Conservation (phyloP, 352 stramenopile genomes). For the Phytophthora capsici region DNA sequence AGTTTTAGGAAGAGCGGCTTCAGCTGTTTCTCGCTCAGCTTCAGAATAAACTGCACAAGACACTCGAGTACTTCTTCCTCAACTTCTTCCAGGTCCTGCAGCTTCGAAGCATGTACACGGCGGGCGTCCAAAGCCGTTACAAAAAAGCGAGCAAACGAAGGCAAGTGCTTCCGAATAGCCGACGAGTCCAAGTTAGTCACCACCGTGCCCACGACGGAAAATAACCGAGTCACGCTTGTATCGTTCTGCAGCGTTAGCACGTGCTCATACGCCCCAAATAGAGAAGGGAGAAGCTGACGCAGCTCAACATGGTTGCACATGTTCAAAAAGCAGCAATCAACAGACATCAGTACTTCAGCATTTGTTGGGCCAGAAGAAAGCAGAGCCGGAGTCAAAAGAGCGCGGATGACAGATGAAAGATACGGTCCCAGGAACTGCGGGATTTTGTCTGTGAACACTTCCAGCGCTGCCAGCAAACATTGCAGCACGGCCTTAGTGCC, state of each 20-base stretch:
- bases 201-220: conserved; percentile 73
- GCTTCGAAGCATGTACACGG: conserved; percentile 62
- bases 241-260: conserved; percentile 60
- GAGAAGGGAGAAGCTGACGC: conserved; percentile 72
- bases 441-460: conserved; percentile 87
- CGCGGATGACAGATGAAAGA: conserved; percentile 64
- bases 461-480: conserved; percentile 74
- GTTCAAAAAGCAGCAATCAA: conserved; percentile 73
- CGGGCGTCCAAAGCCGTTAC: conserved; percentile 78
- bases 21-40: conserved; percentile 90
- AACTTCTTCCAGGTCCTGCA: conserved; percentile 68
- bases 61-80: conserved; percentile 83
- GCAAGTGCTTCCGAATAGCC: conserved; percentile 67
- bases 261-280: conserved; percentile 76
- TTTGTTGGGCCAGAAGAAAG: conserved; percentile 38
- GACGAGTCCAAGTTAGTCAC: conserved; percentile 58
- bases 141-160: conserved; percentile 86
- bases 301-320: conserved; percentile 76
- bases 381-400: conserved; percentile 62
- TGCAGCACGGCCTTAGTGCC: conserved; percentile 68
- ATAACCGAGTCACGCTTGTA: conserved; percentile 65
- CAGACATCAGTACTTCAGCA: conserved; percentile 52
- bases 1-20: conserved; percentile 91
- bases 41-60: conserved; percentile 84
- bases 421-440: conserved; percentile 85